Evolutionary conservation across 176 grass and related monocot genomes (phyloP), one percentile per base, ranked within the genome.

Genomic region (Raddia distichophylla): DNA sequence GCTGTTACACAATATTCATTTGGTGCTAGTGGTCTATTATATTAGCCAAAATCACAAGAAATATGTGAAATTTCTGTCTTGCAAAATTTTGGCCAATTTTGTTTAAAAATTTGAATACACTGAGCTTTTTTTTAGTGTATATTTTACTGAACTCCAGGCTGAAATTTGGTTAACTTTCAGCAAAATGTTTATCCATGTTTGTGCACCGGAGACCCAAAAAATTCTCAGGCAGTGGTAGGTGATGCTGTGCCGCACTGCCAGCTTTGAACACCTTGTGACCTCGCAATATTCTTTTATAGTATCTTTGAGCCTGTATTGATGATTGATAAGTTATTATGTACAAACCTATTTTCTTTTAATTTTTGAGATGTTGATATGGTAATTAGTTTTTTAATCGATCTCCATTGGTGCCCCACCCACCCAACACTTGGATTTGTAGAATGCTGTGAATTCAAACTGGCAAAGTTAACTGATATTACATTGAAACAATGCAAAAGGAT

Each of bases 181-280:
- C 37, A 5, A 40, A 40, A 40, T 40, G 37, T 40, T 40, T 40
- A 1, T 40, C 37, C 37, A 40, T 40, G 37, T 2, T 40, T 40
- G 52, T 10, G n/a, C 4, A 3, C 37, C 16, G 3, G 7, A 19
- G 19, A 58, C 43, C 4, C 14, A 55, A 45, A 33, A 33, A 14
- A 17, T 60, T 81, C 17, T 78, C 45, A 78, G 16, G 58, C 52
- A 15, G 73, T 57, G 73, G 5, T 20, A 44, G 45, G 20, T 81
- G 67, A 55, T 60, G 22, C 14, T 49, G 46, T 50, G 58, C 20
- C 10, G 50, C 43, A 5, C 7, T 50, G 58, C 43, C 5, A 60
- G 55, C 14, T 12, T 79, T 14, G 51, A 63, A 73, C 20, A 73
- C 18, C 18, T 42, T 63, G 27, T 8, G 3, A 27, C 27, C 27